These are phyloP conservation scores for Quercus phellos DNA, from an alignment of 331 rosid genomes.

Conservation along the genomic window DNA sequence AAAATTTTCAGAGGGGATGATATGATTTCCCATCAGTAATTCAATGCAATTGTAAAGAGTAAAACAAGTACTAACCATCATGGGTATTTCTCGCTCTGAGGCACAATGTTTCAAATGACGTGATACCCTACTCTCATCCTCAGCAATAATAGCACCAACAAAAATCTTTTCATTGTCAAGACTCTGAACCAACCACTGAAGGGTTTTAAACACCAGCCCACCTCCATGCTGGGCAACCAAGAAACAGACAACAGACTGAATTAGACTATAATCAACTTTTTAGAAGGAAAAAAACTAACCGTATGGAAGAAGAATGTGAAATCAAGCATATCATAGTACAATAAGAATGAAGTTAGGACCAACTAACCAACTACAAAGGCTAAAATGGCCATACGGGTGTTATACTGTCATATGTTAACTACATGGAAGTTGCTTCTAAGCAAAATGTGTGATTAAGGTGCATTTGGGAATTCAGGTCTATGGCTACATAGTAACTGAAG, in stretches of 20 bases:
- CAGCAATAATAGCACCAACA: conserved; percentile 52
- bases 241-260: background rate
- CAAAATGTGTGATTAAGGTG: background rate
- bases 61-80: conserved; percentile 36
- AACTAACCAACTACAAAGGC: background rate
- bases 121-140: conserved; percentile 45
- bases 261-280: background rate
- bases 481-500: background rate
- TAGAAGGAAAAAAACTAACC: background rate
- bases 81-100: conserved; percentile 50
- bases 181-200: conserved; percentile 54
- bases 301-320: background rate
- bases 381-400: background rate
- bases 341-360: background rate
- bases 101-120: conserved; percentile 83
- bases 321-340: background rate
- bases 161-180: conserved; percentile 38
- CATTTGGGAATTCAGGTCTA: background rate
- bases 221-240: conserved; percentile 66
- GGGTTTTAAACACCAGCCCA: conserved; percentile 64
- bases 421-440: background rate
- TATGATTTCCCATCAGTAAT: background rate
- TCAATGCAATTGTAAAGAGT: background rate
- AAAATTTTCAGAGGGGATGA: background rate
- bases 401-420: background rate